Base-by-base conservation (phyloP, 805 yeast species). In the Maudiozyma barnettii region DNA sequence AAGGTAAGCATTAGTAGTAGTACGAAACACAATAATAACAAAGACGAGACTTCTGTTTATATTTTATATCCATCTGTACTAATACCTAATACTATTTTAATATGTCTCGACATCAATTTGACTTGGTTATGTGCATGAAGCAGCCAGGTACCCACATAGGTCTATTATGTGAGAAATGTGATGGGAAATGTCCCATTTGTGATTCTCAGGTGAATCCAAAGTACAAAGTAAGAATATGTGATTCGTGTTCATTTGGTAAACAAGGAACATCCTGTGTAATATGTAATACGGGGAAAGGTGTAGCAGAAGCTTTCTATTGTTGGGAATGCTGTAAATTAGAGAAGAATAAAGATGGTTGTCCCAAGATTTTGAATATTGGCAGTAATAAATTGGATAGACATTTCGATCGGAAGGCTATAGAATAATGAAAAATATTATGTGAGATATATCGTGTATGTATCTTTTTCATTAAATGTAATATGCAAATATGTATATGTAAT, bases 101-200 rank as follows among this genome's bases (percentile, higher is more conserved):
- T 9, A 88, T 89, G 96, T 86, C 95, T 2, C 81, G 93, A 46
- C 96, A 89, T 64, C 95, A 89, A 65, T 79, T 81, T 44, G 97
- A 90, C 60, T 72, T 89, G 22, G 76, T 84, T 2, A 79, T 82
- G 69, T 90, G 98, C 60, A 69, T 84, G 75, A 85, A 83, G 60
- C 93, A 79, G 56, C 88, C 96, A 1, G 97, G 97, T 0, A 75
- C 79, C 0, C 66, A 69, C 16, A 62, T 77, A 4, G 98, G 95
- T 1, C 68, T 73, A 44, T 70, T 90, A 3, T 90, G 98, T 58
- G 80, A 78, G 30, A 84, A 76, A 61, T 90, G 98, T 63, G 96
- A 90, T 60, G 97, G 96, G 1, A 75, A 80, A 54, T 90, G 98
- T 58, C 96, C 96, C 2, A 72, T 80, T 2, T 90, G 98, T 64